These are phyloP conservation scores for Ophiorrhiza pumila DNA, from an alignment of 257 asterid species.

Conservation along the genomic window DNA sequence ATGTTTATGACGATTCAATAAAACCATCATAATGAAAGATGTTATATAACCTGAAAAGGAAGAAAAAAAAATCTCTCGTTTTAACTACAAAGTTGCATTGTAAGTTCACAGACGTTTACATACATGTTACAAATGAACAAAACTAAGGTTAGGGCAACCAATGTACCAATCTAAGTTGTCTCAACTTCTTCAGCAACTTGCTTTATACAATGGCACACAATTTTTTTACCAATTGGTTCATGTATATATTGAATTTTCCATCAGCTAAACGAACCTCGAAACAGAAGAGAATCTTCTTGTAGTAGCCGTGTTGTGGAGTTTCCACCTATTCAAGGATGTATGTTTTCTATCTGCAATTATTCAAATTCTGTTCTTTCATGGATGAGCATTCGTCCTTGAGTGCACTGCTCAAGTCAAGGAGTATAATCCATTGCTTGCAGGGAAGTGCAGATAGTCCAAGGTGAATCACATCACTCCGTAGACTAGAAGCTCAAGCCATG, in stretches of 20 bases:
- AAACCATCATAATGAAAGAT: neutral
- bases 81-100: neutral
- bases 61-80: neutral
- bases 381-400: neutral
- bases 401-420: neutral
- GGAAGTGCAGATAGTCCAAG: neutral
- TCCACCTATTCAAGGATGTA: neutral
- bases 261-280: neutral
- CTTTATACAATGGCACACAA: neutral
- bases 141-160: neutral
- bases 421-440: conserved; percentile 1
- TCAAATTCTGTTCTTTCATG: neutral
- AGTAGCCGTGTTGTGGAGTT: neutral
- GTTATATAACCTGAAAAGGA: neutral
- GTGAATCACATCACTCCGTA: neutral
- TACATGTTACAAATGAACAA: neutral
- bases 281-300: neutral
- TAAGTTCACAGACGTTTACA: neutral
- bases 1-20: neutral
- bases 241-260: neutral
- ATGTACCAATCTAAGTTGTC: neutral
- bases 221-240: neutral
- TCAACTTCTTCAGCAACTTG: neutral
- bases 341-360: neutral
- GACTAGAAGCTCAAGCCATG: conserved; percentile 32